A percentile compares a stretch with the other conserved stretches of the same genome.
These are phyloP conservation scores for Mycena vitilis DNA, from an alignment of 768 basidiomycete species.

Conservation along the genomic window DNA sequence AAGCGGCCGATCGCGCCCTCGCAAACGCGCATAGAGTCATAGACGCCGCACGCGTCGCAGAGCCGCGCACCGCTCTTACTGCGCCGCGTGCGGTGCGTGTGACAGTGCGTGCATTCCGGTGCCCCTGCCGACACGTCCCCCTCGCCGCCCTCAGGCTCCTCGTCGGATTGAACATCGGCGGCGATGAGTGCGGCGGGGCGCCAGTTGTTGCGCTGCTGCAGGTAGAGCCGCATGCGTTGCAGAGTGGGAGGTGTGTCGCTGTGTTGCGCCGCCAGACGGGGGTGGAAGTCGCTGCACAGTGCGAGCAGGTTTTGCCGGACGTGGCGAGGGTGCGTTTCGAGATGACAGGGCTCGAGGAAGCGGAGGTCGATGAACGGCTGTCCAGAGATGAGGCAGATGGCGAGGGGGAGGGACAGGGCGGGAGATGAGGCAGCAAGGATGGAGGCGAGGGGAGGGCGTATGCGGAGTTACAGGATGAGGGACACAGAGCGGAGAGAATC, in stretches of 20 bases:
- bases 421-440: neutral
- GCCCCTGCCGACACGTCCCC: too few species aligned
- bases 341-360: neutral
- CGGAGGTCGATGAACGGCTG: too few species aligned
- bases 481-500: conserved; percentile 6
- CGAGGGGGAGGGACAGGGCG: conserved; percentile 11
- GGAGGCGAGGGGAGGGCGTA: conserved; percentile 9
- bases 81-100: conserved; percentile 21
- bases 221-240: conserved; percentile 27
- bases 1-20: conserved; percentile 24
- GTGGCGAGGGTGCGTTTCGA: neutral
- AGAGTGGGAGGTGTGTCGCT: conserved; percentile 15
- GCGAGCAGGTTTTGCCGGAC: conserved; percentile 19
- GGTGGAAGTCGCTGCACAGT: conserved; percentile 18
- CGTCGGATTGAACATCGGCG: conserved; percentile 2
- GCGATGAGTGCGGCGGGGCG: conserved; percentile 29
- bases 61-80: conserved; percentile 20
- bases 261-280: conserved; percentile 31
- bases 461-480: neutral
- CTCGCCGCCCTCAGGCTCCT: neutral
- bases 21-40: conserved; percentile 18
- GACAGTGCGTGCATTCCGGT: conserved; percentile 28
- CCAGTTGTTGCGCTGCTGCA: conserved; percentile 24
- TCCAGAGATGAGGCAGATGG: conserved; percentile 4
- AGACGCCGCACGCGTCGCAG: conserved; percentile 32